Evolutionary conservation across 208 protist genomes (phyloP).

Genomic region (Blechomonas ayalai): DNA sequence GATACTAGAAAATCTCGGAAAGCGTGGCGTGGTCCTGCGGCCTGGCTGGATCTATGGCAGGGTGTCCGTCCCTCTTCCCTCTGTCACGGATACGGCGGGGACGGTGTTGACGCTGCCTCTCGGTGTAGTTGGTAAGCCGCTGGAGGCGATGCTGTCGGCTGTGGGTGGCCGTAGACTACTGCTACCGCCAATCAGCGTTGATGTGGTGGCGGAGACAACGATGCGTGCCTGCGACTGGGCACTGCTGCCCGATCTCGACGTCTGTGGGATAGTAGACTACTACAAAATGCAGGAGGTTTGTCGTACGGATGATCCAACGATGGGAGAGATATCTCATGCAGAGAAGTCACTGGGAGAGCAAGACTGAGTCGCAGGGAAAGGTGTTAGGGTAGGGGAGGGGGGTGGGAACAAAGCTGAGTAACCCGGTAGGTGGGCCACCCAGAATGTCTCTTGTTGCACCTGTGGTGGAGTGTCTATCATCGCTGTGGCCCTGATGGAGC

Average conservation of each 20-base stretch:
- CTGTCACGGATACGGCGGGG: constrained; percentile 17
- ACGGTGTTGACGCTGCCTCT: constrained; percentile 51
- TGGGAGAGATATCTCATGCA: neutral
- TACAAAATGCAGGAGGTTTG: constrained; percentile 63
- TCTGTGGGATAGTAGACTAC: constrained; percentile 47
- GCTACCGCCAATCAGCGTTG: constrained; percentile 50
- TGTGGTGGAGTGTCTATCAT: no score
- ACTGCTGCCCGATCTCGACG: constrained; percentile 6
- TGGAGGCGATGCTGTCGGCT: constrained; percentile 41
- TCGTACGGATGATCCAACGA: constrained; percentile 5
- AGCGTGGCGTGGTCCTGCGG: constrained; percentile 45
- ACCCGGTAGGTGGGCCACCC: no score
- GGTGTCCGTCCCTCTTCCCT: constrained; percentile 25
- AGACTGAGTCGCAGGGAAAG: no score
- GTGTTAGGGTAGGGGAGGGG: no score
- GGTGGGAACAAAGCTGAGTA: no score
- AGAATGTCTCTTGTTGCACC: no score
- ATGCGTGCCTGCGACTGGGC: constrained; percentile 48
- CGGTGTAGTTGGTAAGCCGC: constrained; percentile 39
- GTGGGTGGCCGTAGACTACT: constrained; percentile 45
- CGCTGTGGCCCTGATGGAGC: no score
- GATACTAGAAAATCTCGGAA: constrained; percentile 52
- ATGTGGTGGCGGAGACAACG: constrained; percentile 63
- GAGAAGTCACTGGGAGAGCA: no score
- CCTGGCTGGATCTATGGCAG: constrained; percentile 80